Conservation (phyloP, 2,329 filamentous ascomycete species). For the Diaporthe caulivora region DNA sequence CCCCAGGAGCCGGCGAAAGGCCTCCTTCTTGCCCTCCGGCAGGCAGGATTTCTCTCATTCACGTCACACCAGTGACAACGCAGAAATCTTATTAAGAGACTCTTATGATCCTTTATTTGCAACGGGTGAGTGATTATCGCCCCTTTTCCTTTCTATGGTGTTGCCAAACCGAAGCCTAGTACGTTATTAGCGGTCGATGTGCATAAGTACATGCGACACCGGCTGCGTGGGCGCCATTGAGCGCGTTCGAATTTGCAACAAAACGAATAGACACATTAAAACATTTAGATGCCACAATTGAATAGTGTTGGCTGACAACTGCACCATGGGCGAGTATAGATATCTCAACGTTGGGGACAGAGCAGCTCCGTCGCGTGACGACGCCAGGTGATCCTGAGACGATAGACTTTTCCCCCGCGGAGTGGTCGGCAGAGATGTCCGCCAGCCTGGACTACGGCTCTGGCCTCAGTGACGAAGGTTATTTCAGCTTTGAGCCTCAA, state of each 20-base stretch:
- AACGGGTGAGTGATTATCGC: background rate
- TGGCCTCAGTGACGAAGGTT: background rate
- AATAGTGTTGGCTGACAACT: background rate
- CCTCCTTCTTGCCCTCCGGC: no score
- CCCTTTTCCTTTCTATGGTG: no score
- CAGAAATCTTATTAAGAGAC: background rate
- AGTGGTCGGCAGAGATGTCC: no score
- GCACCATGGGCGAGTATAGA: background rate
- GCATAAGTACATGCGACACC: no score
- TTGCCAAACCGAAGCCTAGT: no score
- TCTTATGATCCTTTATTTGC: background rate
- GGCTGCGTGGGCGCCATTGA: no score
- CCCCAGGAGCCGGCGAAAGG: background rate
- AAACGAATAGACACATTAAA: no score
- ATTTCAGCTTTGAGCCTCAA: background rate
- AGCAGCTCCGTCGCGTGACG: background rate
- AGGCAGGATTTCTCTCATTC: no score
- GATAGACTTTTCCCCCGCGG: background rate
- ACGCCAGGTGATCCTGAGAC: background rate
- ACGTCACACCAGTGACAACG: no score
- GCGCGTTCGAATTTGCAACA: no score
- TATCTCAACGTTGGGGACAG: background rate
- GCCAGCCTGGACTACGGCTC: background rate
- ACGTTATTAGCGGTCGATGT: no score
- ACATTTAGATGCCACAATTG: no score